Evolutionary conservation across 2,329 filamentous ascomycete genomes (phyloP).

Genomic region (Fusarium falciforme): DNA sequence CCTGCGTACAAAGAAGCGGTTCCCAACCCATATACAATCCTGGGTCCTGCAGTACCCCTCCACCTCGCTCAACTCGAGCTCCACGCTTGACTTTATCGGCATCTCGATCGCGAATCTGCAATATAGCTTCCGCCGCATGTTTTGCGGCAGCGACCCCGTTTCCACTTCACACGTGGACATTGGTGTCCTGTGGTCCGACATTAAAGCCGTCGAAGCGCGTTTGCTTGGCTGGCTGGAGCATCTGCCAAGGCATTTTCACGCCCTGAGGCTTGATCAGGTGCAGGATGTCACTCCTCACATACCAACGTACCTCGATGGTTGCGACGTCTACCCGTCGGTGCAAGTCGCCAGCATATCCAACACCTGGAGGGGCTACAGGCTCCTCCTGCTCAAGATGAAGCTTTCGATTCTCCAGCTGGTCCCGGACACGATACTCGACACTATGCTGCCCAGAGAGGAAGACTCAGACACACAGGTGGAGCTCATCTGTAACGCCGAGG

Average conservation of each 20-base stretch:
- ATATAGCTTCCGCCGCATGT: background rate
- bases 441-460: background rate
- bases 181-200: background rate
- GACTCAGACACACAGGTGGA: background rate
- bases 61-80: conserved; percentile 5
- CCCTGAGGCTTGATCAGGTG: background rate
- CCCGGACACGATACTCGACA: background rate
- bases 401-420: conserved; percentile 1
- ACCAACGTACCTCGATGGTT: background rate
- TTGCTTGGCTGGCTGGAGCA: conserved; percentile 6
- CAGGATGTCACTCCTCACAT: background rate
- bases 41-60: background rate
- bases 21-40: conserved; percentile 2
- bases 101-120: conserved; percentile 11
- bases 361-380: conserved; percentile 20
- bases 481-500: background rate
- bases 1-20: background rate
- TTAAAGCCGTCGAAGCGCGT: background rate
- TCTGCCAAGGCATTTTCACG: conserved; percentile 9
- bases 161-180: background rate
- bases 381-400: conserved; percentile 10
- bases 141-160: background rate
- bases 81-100: conserved; percentile 10
- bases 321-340: conserved; percentile 13
- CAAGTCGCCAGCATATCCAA: conserved; percentile 16